A percentile compares a stretch with the other conserved stretches of the same genome.
phyloP scores from a whole-genome alignment of 106 monocot genomes.

The Xerophyta viscosa region DNA sequence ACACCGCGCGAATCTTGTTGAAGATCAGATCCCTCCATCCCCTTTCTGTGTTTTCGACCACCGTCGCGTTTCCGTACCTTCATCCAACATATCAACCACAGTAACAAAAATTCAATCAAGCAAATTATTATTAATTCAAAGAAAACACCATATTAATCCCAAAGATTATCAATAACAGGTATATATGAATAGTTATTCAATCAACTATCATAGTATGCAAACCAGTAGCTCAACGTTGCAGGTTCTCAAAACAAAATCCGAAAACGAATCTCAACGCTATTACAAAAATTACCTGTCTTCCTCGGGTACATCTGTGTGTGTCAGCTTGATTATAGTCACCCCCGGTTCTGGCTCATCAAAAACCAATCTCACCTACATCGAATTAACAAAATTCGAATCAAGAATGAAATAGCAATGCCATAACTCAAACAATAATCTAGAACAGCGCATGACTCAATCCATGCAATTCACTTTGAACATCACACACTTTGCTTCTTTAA shows the following conservation, averaged over 20 bases:
- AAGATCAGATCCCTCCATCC: constrained; percentile 99
- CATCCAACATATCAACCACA: neutral
- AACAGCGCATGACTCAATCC: neutral
- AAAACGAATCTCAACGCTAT: too few species aligned
- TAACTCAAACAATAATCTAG: neutral
- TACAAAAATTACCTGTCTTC: constrained; percentile 91
- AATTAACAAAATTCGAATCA: too few species aligned
- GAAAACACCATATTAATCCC: too few species aligned
- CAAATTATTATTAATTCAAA: too few species aligned
- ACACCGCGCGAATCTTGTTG: constrained; percentile 78
- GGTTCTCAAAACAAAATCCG: too few species aligned
- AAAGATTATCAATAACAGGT: too few species aligned
- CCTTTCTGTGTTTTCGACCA: constrained; percentile 91
- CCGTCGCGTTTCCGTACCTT: constrained; percentile 88
- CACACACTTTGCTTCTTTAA: too few species aligned
- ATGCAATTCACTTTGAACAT: too few species aligned
- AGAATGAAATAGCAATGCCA: neutral
- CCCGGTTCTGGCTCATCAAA: constrained; percentile 95
- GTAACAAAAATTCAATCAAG: neutral
- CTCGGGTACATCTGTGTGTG: constrained; percentile 75
- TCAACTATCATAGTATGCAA: too few species aligned
- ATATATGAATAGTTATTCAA: neutral
- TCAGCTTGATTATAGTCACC: constrained; percentile 60
- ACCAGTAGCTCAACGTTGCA: constrained; percentile 1
- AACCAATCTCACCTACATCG: constrained; percentile 59